These are phyloP conservation scores for Cladosporium phlei DNA, from an alignment of 2,329 filamentous ascomycete species.

Conservation along the genomic window DNA sequence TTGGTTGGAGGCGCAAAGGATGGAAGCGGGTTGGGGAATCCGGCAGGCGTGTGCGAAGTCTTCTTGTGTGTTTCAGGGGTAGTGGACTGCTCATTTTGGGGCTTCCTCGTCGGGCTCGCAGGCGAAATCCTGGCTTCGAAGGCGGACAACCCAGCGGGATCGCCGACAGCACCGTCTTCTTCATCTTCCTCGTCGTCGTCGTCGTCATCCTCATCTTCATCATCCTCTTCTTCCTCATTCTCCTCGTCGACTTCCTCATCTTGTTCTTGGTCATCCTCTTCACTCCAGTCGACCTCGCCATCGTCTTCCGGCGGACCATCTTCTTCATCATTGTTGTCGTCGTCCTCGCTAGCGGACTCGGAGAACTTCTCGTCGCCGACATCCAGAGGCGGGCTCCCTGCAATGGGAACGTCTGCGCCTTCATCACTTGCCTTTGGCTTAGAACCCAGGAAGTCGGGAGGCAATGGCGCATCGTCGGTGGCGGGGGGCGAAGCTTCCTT, in stretches of 20 bases:
- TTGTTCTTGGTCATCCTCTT: constrained; percentile 26
- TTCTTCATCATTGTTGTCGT: constrained; percentile 31
- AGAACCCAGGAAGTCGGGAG: constrained; percentile 36
- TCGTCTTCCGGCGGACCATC: constrained; percentile 35
- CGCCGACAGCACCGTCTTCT: constrained; percentile 41
- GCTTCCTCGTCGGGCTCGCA: constrained; percentile 18
- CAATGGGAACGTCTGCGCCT: constrained; percentile 40
- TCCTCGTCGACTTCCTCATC: constrained; percentile 40
- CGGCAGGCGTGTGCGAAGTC: constrained; percentile 33
- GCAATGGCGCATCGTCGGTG: constrained; percentile 36
- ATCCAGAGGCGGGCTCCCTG: constrained; percentile 45
- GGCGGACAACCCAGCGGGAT: constrained; percentile 21
- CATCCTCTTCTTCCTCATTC: constrained; percentile 29
- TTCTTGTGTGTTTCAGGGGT: constrained; percentile 25
- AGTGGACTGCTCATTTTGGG: constrained; percentile 17
- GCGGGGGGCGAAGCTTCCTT: constrained; percentile 16
- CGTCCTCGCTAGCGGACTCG: constrained; percentile 23
- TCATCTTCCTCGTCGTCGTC: constrained; percentile 39
- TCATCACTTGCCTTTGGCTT: constrained; percentile 23
- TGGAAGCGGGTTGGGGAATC: constrained; percentile 40
- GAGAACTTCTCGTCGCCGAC: constrained; percentile 27
- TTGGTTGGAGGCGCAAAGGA: constrained; percentile 38
- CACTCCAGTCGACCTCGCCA: constrained; percentile 21
- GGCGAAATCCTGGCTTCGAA: constrained; percentile 25
- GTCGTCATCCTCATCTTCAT: constrained; percentile 31